These are phyloP conservation scores for Glomus cerebriforme DNA, from an alignment of 192 early-diverging fungal genomes.

Conservation along the genomic window DNA sequence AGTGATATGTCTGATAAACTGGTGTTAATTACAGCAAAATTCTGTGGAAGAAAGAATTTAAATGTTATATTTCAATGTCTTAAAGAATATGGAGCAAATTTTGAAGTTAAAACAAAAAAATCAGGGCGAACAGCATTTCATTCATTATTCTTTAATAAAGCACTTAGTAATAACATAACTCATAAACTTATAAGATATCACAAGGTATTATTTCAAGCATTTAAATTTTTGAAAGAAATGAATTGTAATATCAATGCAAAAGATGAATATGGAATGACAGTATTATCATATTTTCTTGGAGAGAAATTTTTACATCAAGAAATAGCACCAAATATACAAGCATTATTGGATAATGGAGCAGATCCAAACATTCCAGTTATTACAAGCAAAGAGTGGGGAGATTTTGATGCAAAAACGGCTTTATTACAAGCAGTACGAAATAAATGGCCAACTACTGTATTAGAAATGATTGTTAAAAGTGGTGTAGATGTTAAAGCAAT, in stretches of 20 bases:
- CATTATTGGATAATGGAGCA: constrained; percentile 1
- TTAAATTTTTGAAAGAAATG: background rate
- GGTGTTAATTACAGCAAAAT: no score
- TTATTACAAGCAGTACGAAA: no score
- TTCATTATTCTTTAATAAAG: background rate
- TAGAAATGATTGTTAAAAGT: background rate
- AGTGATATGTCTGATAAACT: no score
- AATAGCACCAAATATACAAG: background rate
- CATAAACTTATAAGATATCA: background rate
- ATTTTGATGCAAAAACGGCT: background rate
- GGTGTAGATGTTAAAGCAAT: no score
- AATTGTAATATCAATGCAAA: constrained; percentile 2
- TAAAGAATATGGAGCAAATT: background rate
- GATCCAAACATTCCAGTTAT: background rate
- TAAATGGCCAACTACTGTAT: background rate
- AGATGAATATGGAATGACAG: background rate
- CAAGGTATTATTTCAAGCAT: background rate
- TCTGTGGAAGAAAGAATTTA: no score
- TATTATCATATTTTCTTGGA: no score
- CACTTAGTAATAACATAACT: background rate
- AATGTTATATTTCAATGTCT: no score
- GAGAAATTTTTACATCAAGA: no score
- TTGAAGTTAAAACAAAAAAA: background rate
- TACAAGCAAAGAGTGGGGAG: no score
- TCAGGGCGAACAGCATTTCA: background rate